Evolutionary conservation across 352 stramenopile species (phyloP).

Genomic region (Pythium phragmitis): DNA sequence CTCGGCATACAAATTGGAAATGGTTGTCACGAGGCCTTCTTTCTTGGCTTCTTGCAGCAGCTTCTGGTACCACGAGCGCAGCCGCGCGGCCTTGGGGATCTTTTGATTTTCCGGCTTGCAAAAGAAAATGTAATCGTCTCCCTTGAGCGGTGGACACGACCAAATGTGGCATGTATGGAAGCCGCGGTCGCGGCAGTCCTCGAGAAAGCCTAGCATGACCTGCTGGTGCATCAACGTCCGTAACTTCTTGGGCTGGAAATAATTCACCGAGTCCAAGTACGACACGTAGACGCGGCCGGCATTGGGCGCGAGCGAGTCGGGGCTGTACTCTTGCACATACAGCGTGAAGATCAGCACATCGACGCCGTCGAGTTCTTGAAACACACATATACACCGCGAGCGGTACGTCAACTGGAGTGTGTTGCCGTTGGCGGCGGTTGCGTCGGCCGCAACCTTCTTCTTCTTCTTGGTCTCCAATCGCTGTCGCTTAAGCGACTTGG

Average conservation of each 20-base stretch:
- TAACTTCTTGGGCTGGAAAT: slow-evolving; percentile 88
- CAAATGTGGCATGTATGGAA: slow-evolving; percentile 90
- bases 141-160: slow-evolving; percentile 87
- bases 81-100: slow-evolving; percentile 82
- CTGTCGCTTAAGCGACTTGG: slow-evolving; percentile 75
- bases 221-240: slow-evolving; percentile 88
- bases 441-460: slow-evolving; percentile 25
- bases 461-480: slow-evolving; percentile 44
- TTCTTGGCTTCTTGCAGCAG: slow-evolving; percentile 79
- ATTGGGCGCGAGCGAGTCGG: slow-evolving; percentile 71
- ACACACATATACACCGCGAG: slow-evolving; percentile 88
- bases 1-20: slow-evolving; percentile 85
- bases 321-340: slow-evolving; percentile 88
- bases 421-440: slow-evolving; percentile 23
- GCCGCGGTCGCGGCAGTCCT: slow-evolving; percentile 85
- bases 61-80: slow-evolving; percentile 89
- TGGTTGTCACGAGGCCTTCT: slow-evolving; percentile 74
- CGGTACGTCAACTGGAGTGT: slow-evolving; percentile 81
- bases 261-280: slow-evolving; percentile 89
- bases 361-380: slow-evolving; percentile 86
- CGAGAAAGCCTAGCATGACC: slow-evolving; percentile 85
- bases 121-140: slow-evolving; percentile 91
- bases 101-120: slow-evolving; percentile 91
- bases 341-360: slow-evolving; percentile 89
- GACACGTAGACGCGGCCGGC: slow-evolving; percentile 85